Conservation (phyloP, 768 basidiomycete species). For the Leucocoprinus leucothites region DNA sequence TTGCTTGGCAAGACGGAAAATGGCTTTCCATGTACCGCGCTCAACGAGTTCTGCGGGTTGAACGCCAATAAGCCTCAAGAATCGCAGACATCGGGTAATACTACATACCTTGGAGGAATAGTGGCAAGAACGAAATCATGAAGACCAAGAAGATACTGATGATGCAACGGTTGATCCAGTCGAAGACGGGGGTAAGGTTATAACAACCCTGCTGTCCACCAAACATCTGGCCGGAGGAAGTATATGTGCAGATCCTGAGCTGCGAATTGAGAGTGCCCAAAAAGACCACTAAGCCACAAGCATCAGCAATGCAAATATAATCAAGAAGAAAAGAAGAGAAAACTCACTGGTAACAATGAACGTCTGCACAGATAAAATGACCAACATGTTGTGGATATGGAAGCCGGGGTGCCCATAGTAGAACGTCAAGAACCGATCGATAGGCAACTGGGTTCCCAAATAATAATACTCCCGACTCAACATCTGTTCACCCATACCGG, state of each 20-base stretch:
- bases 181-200: constrained; percentile 88
- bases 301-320: constrained; percentile 10
- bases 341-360: constrained; percentile 86
- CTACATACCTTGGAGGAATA: constrained; percentile 86
- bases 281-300: constrained; percentile 71
- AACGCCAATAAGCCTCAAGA: not conserved
- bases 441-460: constrained; percentile 93
- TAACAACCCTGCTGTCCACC: constrained; percentile 88
- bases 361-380: constrained; percentile 94
- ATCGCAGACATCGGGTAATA: not conserved
- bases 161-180: constrained; percentile 96
- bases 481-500: constrained; percentile 99
- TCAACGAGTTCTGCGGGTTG: constrained; percentile 79
- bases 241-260: constrained; percentile 79
- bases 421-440: constrained; percentile 98
- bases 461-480: constrained; percentile 99
- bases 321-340: not conserved
- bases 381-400: constrained; percentile 99
- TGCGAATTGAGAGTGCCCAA: constrained; percentile 88
- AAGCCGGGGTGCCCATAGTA: constrained; percentile 99
- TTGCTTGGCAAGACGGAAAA: constrained; percentile 90
- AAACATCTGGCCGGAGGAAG: constrained; percentile 63
- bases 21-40: constrained; percentile 88
- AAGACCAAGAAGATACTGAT: constrained; percentile 98
- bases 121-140: constrained; percentile 92